These are phyloP conservation scores for Auriscalpium vulgare DNA, from an alignment of 768 basidiomycete species.

Conservation along the genomic window DNA sequence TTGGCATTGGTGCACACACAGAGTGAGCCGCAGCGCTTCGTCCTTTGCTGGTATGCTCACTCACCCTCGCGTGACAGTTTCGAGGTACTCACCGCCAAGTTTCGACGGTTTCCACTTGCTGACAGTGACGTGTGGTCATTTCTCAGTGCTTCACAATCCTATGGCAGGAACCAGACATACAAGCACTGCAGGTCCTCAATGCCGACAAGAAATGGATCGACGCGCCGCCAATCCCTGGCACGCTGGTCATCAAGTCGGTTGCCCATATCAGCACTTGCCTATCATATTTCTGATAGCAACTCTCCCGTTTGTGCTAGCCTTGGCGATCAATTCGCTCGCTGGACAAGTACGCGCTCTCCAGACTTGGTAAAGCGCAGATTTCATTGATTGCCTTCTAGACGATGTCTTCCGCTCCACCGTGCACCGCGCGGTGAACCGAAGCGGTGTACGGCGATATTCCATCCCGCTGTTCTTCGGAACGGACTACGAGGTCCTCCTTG, in stretches of 20 bases:
- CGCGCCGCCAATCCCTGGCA: conserved; percentile 45
- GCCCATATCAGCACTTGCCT: background rate
- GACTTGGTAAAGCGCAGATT: background rate
- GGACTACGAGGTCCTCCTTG: conserved; percentile 70
- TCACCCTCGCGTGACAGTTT: conserved; percentile 34
- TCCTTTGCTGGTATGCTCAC: background rate
- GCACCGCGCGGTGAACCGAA: conserved; percentile 72
- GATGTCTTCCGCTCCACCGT: conserved; percentile 55
- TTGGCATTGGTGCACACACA: conserved; percentile 84
- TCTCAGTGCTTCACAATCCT: conserved; percentile 84
- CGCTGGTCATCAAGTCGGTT: conserved; percentile 52
- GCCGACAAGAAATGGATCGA: conserved; percentile 44
- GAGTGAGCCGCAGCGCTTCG: conserved; percentile 43
- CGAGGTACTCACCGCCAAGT: conserved; percentile 46
- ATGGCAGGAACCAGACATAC: conserved; percentile 53
- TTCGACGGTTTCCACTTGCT: too few relatives aligned
- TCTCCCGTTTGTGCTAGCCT: conserved; percentile 26
- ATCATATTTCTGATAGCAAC: background rate
- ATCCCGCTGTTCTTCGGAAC: conserved; percentile 88
- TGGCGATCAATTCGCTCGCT: conserved; percentile 57
- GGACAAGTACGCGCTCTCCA: conserved; percentile 42
- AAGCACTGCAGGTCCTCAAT: conserved; percentile 48
- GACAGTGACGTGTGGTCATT: conserved; percentile 5
- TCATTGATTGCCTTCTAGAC: conserved; percentile 27
- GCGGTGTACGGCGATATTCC: conserved; percentile 66